Evolutionary conservation across 345 rosid genomes (phyloP), one percentile per base, ranked within the genome.

Genomic region (Passiflora organensis): DNA sequence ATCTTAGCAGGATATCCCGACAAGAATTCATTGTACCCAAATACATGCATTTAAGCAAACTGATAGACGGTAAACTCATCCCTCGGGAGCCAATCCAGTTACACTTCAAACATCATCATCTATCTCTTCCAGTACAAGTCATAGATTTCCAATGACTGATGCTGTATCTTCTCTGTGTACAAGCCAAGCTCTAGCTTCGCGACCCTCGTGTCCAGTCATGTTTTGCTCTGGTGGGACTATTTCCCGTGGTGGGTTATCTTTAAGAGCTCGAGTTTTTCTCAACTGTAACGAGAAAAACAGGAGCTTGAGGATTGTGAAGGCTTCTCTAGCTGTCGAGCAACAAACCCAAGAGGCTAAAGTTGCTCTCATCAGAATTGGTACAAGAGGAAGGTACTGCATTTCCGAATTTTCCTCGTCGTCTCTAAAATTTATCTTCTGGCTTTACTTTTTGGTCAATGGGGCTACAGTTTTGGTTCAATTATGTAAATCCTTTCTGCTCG

Each of bases 321-420:
- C 98, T 59, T 88, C 91, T 49, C 82, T 78, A 39, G 76, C 87
- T 59, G 83, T 79, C 55, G 87, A 82, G 67, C 80, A 75, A 63
- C 73, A 73, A 57, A 65, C 71, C 28, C 68, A 70, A 77, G 78
- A 85, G 57, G 74, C 88, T 18, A 82, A 82, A 64, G 81, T 84
- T 32, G 77, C 89, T 28, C 72, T 82, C 28, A 64, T 91, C 48
- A 74, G 89, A 78, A 91, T 91, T 56, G 98, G 98, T 32, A 91
- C 98, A 12, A 70, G 98, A 62, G 98, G 98, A 77, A 91, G 98
- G 98, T 91, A 51, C 51, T 2, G 5, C 17, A 13, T 9, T 6
- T 23, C 58, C 14, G 18, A 5, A 0, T 6, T 32, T n/a, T 42
- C 5, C 12, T 43, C 36, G n/a, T 14, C 16, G 20, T 10, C 10